Base-by-base conservation (phyloP, 345 rosid genomes). In the Dipteronia sinensis region DNA sequence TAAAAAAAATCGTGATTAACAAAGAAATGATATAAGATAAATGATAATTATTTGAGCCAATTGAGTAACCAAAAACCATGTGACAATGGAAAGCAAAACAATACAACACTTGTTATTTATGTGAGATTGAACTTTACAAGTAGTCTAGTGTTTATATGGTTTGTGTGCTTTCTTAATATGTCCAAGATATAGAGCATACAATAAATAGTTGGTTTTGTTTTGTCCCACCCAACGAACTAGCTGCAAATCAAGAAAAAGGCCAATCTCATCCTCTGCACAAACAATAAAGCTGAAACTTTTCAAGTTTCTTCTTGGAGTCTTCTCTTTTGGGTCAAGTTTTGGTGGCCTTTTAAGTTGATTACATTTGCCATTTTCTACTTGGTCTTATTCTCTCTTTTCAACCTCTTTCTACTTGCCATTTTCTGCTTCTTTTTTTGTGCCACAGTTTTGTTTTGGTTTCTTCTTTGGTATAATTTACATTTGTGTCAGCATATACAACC, bases 361-460 rank as follows among this genome's bases (percentile, higher is more conserved):
- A 12, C 67, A 31, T 38, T 78, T 69, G 80, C 86, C 82, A 1
- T 78, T 63, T 80, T 83, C 78, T 67, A 7, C 42, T 64, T 80
- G 82, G 47, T 65, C 40, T 63, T 74, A 64, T 40, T 61, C 56
- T 3, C 73, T 74, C 47, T 22, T 9, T 20, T 16, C n/a, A 34
- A 29, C 42, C 27, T 61, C 51, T 6, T 16, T 13, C 34, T 53
- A 23, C 63, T 65, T 10, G 38, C 38, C 38, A 31, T 31, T 4
- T 31, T 31, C n/a, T 5, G 1, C 22, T 12, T 0, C 29, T 55
- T 1, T 53, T 7, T 15, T 73, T 15, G 7, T 42, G 23, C 67
- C 23, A 34, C 23, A 16, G 15, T 4, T 72, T 56, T 70, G 44
- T 4, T 31, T 31, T 31, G 62, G 27, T 59, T 69, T 29, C 17